Conservation (phyloP, 768 basidiomycete genomes). For the Xerocomellus chrysenteron region DNA sequence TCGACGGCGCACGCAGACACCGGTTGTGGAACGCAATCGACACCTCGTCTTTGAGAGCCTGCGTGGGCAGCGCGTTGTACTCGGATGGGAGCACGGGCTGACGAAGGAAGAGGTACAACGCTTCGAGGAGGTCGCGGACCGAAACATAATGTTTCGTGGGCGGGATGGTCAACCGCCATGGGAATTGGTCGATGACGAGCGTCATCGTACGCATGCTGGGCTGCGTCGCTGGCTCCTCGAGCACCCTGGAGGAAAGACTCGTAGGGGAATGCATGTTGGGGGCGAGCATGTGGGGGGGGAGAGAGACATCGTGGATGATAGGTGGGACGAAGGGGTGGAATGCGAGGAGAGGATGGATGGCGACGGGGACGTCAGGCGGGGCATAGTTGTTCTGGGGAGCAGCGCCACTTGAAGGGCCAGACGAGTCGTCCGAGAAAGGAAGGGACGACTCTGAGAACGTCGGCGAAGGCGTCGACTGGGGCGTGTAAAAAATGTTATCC, state of each 20-base stretch:
- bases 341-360: conserved; percentile 31
- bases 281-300: conserved; percentile 18
- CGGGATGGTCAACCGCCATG: conserved; percentile 36
- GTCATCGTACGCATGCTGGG: conserved; percentile 30
- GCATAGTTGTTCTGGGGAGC: conserved; percentile 28
- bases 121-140: conserved; percentile 50
- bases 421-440: conserved; percentile 29
- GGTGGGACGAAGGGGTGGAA: conserved; percentile 26
- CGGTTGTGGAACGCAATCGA: conserved; percentile 44
- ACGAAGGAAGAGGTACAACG: conserved; percentile 45
- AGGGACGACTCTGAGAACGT: conserved; percentile 30
- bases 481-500: conserved; percentile 34
- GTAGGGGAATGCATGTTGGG: conserved; percentile 26
- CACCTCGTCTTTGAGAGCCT: conserved; percentile 36
- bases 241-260: conserved; percentile 22
- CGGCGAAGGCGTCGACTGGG: conserved; percentile 25
- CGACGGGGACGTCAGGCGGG: conserved; percentile 25
- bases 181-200: conserved; percentile 31
- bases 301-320: conserved; percentile 21
- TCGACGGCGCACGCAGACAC: conserved; percentile 34
- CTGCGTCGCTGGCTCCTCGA: conserved; percentile 33
- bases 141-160: conserved; percentile 31
- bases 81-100: conserved; percentile 39
- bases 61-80: conserved; percentile 36
- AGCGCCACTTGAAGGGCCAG: conserved; percentile 22